Evolutionary conservation across 2,329 filamentous ascomycete species (phyloP).

Genomic region (Calonectria pseudoreteaudii): DNA sequence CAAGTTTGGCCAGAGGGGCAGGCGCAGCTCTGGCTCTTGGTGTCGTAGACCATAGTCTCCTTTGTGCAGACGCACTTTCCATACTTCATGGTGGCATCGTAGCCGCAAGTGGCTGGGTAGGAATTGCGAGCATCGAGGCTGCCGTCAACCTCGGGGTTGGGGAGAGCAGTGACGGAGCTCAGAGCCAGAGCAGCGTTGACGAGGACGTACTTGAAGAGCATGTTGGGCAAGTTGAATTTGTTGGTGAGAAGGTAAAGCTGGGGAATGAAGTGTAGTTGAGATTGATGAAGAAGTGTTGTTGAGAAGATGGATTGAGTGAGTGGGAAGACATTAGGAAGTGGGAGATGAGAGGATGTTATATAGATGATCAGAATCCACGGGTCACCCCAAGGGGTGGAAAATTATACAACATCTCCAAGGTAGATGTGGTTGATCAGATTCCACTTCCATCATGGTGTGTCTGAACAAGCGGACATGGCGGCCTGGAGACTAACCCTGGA

Average conservation of each 20-base stretch:
- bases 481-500: not conserved
- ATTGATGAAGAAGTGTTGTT: not conserved
- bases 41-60: not conserved
- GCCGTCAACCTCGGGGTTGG: slow-evolving; percentile 25
- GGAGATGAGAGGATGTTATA: not conserved
- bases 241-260: not conserved
- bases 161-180: slow-evolving; percentile 33
- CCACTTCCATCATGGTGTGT: not conserved
- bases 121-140: slow-evolving; percentile 33
- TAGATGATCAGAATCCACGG: not conserved
- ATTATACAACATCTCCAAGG: not conserved
- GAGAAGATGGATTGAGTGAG: not conserved
- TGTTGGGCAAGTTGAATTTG: slow-evolving; percentile 26
- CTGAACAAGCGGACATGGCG: not conserved
- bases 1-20: slow-evolving; percentile 5
- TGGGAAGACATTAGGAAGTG: not conserved
- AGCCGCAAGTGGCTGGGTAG: slow-evolving; percentile 11
- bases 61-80: slow-evolving; percentile 18
- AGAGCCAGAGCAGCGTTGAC: slow-evolving; percentile 35
- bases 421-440: not conserved
- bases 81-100: slow-evolving; percentile 1
- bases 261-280: not conserved
- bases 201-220: slow-evolving; percentile 36
- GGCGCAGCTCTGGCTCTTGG: not conserved
- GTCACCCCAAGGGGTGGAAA: not conserved